Evolutionary conservation across 1,139 yeast genomes (phyloP), one percentile per base, ranked within the genome.

Genomic region (Candida freyschussii): DNA sequence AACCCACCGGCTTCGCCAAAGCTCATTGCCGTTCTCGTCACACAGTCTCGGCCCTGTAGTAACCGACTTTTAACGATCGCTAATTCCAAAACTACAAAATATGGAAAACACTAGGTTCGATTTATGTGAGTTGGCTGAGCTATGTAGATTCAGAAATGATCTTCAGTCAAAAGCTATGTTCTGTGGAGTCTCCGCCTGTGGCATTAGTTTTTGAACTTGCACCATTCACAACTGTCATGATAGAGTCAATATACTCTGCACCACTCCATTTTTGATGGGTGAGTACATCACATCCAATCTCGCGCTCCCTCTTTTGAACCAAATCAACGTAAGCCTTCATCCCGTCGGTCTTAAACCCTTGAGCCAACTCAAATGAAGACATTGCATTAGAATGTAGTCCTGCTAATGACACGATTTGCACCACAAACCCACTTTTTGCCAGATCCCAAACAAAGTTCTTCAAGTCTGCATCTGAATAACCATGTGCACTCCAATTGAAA

Each of bases 211-310:
- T 55, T 0, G 67, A 57, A 10, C 70, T 63, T 4, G 75, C 74
- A 30, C 67, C 62, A 36, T 65, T 64, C 8, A 69, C 67, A 13
- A 65, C 55, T 24, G 59, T 57, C 38, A 70, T 57, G 21, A 73
- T 54, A 12, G 66, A 59, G 44, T 73, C 78, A 24, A 65, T 56
- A 45, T 70, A 70, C 44, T 69, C 68, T 12, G 75, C 76, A 7
- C 79, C 79, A 5, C 76, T 69, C 79, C 79, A 73, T 43, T 65
- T 69, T 50, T 73, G 79, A 45, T 73, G 79, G 7, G 76, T 73
- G 42, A 73, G 55, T 7, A 73, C 66, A 45, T 73, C 79, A 43
- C 76, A 68, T 3, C 62, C 61, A 10, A 59, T 39, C 13, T 55
- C 63, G 47, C 60, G 62, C 47, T 74, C 78, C 37, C 56, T 55